A percentile compares a stretch with the other conserved stretches of the same genome.
phyloP scores from a whole-genome alignment of 139 green algal genomes.

The Chlamydomonas urium region DNA sequence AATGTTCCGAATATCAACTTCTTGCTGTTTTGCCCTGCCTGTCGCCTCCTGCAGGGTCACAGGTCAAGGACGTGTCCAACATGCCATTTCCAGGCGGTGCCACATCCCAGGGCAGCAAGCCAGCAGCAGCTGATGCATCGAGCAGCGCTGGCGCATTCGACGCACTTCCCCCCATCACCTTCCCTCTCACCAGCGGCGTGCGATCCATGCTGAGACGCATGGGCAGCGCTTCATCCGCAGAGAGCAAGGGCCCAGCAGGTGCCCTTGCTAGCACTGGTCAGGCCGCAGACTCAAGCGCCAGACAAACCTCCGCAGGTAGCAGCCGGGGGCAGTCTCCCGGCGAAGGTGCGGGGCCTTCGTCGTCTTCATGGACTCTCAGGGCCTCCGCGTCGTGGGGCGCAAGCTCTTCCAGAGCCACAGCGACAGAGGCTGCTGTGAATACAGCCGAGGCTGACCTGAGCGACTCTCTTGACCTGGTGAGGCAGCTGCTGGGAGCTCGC shows the following conservation, averaged over 20 bases:
- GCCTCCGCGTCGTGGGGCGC: background rate
- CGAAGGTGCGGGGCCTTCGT: background rate
- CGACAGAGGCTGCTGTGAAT: background rate
- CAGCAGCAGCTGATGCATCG: background rate
- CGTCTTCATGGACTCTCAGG: background rate
- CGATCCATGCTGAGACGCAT: conserved; percentile 15
- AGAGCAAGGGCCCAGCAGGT: background rate
- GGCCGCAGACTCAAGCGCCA: background rate
- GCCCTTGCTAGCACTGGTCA: background rate
- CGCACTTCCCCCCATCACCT: conserved; percentile 9
- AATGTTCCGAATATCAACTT: too few relatives aligned
- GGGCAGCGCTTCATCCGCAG: background rate
- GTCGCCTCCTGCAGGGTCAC: too few relatives aligned
- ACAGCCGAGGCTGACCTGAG: background rate
- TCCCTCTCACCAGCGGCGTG: conserved; percentile 16
- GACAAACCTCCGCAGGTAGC: background rate
- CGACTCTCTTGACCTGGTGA: conserved; percentile 4
- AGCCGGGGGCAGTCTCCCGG: background rate
- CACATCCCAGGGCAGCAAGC: background rate
- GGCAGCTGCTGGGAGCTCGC: conserved; percentile 1
- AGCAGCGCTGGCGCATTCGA: background rate
- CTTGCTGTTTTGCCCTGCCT: too few relatives aligned
- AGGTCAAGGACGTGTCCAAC: too few relatives aligned
- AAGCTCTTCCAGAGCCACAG: background rate
- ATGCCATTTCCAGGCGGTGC: background rate